Evolutionary conservation across 495 filamentous ascomycete genomes (phyloP), one percentile per base, ranked within the genome.

Genomic region (Penicillium cinerascens): DNA sequence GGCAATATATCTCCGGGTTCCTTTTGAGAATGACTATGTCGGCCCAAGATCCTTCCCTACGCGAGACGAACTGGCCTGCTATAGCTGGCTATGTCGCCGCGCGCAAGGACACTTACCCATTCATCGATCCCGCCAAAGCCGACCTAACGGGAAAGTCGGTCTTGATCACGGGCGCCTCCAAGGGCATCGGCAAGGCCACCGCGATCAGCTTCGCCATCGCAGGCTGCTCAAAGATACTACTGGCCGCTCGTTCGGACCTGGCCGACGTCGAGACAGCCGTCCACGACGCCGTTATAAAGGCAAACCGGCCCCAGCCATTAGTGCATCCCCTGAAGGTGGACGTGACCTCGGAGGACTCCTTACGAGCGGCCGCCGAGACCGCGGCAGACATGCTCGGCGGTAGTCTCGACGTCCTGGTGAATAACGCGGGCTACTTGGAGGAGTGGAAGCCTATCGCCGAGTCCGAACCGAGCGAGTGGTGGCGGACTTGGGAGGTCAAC

Each of bases 381-480:
- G 56, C 69, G 4, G 65, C 68, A 18, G 25, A 64, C 33, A 38
- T 42, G 0, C 68, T 73, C 39, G 54, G 36, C 1, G 72, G 72
- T 4, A 56, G 61, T 1, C 50, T 82, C 0, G 80, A 85, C 44
- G 71, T 84, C 36, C 56, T 84, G 15, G 64, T 83, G 52, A 82
- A 80, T 57, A 82, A 83, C 42, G 79, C 81, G 0, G 81, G 76
- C n/a, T 55, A 59, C 33, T 51, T 78, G 5, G 63, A 71, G 13
- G 25, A 55, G 7, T 76, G 58, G 56, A 26, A 17, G 11, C 64
- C 54, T 0, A 60, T 83, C 5, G 60, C 55, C 1, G 79, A 81
- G 0, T 56, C 51, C 6, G 72, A 81, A 22, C 69, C 70, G 4
- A 65, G 66, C 0, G 60, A 69, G 15, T 81, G 78, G 74, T 80